Evolutionary conservation across 768 basidiomycete genomes (phyloP).

Genomic region (Boletellus ananiceps): DNA sequence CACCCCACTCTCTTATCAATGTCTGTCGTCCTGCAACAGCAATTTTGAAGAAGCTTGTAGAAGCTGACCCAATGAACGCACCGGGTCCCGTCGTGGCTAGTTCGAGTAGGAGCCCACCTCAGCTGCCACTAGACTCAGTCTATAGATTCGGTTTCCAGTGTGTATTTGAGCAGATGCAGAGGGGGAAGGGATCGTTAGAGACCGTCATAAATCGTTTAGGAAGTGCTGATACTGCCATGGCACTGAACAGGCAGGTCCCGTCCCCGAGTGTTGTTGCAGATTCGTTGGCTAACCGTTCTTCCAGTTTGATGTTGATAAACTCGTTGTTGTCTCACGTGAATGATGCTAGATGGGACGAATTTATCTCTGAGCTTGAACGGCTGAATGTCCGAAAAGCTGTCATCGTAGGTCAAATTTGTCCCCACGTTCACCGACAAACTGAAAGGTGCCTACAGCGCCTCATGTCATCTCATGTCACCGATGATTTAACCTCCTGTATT

Average conservation of each 20-base stretch:
- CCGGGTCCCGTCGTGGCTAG: slow-evolving; percentile 55
- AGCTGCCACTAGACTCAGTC: slow-evolving; percentile 60
- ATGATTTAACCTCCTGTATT: slow-evolving; percentile 79
- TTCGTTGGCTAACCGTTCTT: slow-evolving; percentile 8
- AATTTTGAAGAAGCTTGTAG: slow-evolving; percentile 85
- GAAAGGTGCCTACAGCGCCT: slow-evolving; percentile 49
- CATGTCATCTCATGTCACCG: slow-evolving; percentile 77
- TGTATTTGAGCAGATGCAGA: slow-evolving; percentile 80
- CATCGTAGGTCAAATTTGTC: slow-evolving; percentile 48
- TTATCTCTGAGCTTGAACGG: slow-evolving; percentile 68
- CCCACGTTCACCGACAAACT: slow-evolving; percentile 2
- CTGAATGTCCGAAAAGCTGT: slow-evolving; percentile 80
- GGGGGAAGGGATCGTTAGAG: slow-evolving; percentile 64
- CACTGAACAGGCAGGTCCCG: slow-evolving; percentile 61
- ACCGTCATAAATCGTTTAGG: slow-evolving; percentile 78
- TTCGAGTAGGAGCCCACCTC: slow-evolving; percentile 54
- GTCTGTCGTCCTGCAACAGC: slow-evolving; percentile 89
- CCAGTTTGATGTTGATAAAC: slow-evolving; percentile 86
- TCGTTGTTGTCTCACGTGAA: slow-evolving; percentile 77
- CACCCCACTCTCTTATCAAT: slow-evolving; percentile 74
- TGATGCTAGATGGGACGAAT: slow-evolving; percentile 74
- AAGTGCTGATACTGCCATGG: slow-evolving; percentile 82
- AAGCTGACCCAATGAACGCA: slow-evolving; percentile 71
- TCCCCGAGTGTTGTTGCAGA: neutral
- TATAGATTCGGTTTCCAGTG: slow-evolving; percentile 81